Conservation (phyloP, 2,329 filamentous ascomycete species). For the Colletotrichum sp. region DNA sequence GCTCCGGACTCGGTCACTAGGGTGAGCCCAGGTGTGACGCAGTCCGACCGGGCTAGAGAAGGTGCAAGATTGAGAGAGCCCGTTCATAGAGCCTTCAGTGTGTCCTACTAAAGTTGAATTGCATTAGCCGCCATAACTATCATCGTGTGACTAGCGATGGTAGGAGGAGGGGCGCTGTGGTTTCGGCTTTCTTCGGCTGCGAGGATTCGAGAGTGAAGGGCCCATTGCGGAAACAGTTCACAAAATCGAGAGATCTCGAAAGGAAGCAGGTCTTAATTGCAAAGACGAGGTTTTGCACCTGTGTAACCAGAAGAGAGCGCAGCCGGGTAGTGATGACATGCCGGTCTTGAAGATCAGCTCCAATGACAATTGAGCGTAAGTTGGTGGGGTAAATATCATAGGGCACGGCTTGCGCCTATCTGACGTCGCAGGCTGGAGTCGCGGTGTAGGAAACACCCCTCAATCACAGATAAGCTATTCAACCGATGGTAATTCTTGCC, state of each 20-base stretch:
- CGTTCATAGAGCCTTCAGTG: neutral
- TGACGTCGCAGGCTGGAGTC: neutral
- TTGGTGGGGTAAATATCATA: neutral
- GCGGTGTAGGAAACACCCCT: neutral
- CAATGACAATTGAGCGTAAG: neutral
- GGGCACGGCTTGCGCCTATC: neutral
- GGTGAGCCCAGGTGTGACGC: neutral
- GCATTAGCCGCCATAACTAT: neutral
- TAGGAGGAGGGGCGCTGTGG: neutral
- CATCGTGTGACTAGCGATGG: neutral
- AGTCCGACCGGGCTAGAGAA: neutral
- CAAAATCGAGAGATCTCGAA: neutral
- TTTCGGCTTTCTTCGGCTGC: neutral
- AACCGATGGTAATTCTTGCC: neutral
- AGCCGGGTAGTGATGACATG: neutral
- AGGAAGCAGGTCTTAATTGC: neutral
- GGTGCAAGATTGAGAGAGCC: neutral
- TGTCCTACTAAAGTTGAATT: neutral
- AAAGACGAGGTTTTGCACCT: neutral
- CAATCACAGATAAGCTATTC: neutral
- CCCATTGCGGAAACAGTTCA: neutral
- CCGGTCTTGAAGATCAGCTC: neutral
- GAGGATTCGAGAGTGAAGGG: neutral
- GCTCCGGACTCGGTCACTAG: conserved; percentile 12
- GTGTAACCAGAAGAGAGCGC: neutral